Conservation (phyloP, 2,329 filamentous ascomycete genomes). For the Fusarium vanettenii region DNA sequence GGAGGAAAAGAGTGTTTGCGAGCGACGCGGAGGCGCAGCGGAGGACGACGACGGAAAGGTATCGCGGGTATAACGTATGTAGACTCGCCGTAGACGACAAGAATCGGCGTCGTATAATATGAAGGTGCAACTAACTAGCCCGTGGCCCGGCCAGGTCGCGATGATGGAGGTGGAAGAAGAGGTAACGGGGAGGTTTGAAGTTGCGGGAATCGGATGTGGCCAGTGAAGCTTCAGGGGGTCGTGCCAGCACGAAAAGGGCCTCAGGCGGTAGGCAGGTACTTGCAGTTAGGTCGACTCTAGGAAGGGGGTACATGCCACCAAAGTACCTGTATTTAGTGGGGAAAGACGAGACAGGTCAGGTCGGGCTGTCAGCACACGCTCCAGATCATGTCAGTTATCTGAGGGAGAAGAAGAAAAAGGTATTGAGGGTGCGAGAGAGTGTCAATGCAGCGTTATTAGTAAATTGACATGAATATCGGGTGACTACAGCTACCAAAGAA, state of each 20-base stretch:
- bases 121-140: constrained; percentile 48
- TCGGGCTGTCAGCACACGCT: constrained; percentile 33
- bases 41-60: constrained; percentile 20
- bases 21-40: constrained; percentile 26
- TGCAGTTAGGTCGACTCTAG: neutral
- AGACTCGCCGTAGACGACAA: constrained; percentile 30
- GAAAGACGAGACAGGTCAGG: constrained; percentile 14
- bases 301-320: constrained; percentile 1
- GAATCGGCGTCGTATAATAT: constrained; percentile 33
- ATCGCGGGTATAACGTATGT: constrained; percentile 18
- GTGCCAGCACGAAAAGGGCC: constrained; percentile 36
- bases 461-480: neutral
- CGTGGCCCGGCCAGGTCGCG: constrained; percentile 53
- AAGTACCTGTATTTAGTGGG: constrained; percentile 21
- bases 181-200: constrained; percentile 37
- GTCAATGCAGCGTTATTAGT: neutral
- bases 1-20: constrained; percentile 38
- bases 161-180: constrained; percentile 41
- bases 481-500: neutral
- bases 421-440: neutral
- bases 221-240: constrained; percentile 40
- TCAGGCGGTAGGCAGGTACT: constrained; percentile 17
- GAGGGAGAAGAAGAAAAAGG: neutral
- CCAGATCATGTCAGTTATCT: constrained; percentile 31
- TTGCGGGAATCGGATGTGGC: constrained; percentile 38